These are phyloP conservation scores for Eimeria sp. DNA, from an alignment of 169 alveolate genomes.

Conservation along the genomic window DNA sequence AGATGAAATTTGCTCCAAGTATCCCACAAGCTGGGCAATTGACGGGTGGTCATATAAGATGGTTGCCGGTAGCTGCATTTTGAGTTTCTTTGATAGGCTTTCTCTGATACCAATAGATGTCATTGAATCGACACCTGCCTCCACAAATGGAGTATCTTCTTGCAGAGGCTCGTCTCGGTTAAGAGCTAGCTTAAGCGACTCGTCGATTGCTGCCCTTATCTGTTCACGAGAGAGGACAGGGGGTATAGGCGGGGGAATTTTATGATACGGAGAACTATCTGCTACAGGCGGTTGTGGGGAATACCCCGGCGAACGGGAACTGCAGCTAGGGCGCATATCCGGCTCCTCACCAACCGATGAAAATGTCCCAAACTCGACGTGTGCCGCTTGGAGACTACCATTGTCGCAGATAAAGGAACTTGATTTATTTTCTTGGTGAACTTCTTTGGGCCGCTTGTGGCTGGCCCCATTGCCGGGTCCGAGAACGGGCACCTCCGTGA, in stretches of 20 bases:
- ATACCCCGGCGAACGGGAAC: constrained; percentile 13
- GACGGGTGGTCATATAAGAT: constrained; percentile 88
- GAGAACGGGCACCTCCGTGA: neutral
- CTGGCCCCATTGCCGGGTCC: constrained; percentile 12
- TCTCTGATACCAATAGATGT: constrained; percentile 87
- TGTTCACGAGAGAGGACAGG: constrained; percentile 49
- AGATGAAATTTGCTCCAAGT: constrained; percentile 28
- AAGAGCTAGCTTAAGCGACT: constrained; percentile 32
- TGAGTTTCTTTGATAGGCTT: constrained; percentile 83
- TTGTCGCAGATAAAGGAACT: neutral
- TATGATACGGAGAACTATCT: neutral
- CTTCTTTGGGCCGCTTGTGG: neutral
- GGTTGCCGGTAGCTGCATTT: constrained; percentile 86
- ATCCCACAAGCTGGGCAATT: constrained; percentile 83
- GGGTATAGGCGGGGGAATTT: neutral
- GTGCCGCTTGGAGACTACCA: neutral
- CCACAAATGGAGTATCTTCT: constrained; percentile 84
- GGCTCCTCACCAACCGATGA: neutral
- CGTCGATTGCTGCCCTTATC: constrained; percentile 62
- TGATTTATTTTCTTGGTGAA: neutral
- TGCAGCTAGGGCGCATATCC: constrained; percentile 25
- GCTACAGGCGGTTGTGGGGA: neutral
- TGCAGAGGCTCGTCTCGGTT: constrained; percentile 23
- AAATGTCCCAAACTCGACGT: neutral
- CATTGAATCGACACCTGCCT: constrained; percentile 88